Conservation (phyloP, 208 protist genomes). For the Leishmania martiniquensis region DNA sequence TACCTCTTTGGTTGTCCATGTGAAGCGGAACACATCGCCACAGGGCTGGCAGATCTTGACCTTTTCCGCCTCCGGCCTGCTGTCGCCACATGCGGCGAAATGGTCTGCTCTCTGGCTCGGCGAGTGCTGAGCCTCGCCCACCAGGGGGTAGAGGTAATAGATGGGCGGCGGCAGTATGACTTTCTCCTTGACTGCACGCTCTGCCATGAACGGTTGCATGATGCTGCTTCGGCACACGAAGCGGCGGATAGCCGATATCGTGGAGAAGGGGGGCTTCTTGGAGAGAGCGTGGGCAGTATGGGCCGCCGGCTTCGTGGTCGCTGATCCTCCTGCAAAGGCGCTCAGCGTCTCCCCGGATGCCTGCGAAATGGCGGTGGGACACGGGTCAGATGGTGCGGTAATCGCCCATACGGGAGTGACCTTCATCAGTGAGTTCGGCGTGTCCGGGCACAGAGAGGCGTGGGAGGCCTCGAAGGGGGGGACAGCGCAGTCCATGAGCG, state of each 20-base stretch:
- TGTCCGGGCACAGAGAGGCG: not conserved
- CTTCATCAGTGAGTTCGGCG: not conserved
- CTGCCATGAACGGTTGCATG: constrained; percentile 12
- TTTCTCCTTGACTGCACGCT: constrained; percentile 8
- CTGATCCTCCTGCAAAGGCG: not conserved
- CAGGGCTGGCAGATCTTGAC: not conserved
- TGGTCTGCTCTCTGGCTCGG: not conserved
- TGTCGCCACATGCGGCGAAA: not conserved
- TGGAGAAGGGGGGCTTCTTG: not conserved
- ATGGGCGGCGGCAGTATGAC: constrained; percentile 25
- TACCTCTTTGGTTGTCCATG: constrained; percentile 1
- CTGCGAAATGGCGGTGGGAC: not conserved
- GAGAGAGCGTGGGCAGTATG: not conserved
- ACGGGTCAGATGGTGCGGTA: not conserved
- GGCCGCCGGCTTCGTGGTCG: not conserved
- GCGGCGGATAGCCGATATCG: constrained; percentile 8
- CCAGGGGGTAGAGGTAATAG: constrained; percentile 14
- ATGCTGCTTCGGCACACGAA: constrained; percentile 21
- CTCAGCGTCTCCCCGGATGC: not conserved
- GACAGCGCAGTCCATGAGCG: not conserved
- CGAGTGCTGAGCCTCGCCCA: not conserved
- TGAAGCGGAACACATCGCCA: constrained; percentile 24
- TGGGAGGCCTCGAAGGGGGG: not conserved
- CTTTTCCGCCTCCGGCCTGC: not conserved
- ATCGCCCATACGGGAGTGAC: not conserved